phyloP scores from a whole-genome alignment of 345 rosid species.

The Eucalyptus grandis region DNA sequence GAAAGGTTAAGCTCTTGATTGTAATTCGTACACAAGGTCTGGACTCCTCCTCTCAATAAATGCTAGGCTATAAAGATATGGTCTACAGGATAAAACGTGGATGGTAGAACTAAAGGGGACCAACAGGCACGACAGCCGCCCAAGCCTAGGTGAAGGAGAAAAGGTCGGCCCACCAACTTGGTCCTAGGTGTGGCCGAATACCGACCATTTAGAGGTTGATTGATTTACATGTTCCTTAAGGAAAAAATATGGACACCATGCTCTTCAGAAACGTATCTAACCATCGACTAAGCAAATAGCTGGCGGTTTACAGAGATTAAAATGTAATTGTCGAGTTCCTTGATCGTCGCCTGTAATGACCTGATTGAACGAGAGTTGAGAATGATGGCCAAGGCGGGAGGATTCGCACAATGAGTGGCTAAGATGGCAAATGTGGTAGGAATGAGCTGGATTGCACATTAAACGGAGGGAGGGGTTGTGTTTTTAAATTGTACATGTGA shows the following conservation, averaged over 20 bases:
- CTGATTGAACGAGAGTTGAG: fast-evolving
- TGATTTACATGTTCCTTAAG: neutral
- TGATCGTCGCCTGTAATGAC: neutral
- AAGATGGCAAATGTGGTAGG: neutral
- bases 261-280: neutral
- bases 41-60: neutral
- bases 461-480: neutral
- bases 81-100: neutral
- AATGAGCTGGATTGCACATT: neutral
- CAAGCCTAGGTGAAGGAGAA: neutral
- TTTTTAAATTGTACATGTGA: neutral
- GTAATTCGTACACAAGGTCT: neutral
- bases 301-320: neutral
- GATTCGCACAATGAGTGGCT: fast-evolving
- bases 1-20: neutral
- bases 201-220: neutral
- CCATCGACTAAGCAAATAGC: neutral
- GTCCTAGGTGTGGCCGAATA: neutral
- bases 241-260: neutral
- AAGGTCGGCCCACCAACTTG: neutral
- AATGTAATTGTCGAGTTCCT: neutral
- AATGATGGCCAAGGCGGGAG: fast-evolving
- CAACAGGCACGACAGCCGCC: neutral
- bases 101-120: neutral
- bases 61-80: neutral